phyloP scores from a whole-genome alignment of 2,329 filamentous ascomycete genomes.

The Ophiocordyceps polyrhachis-furcata region DNA sequence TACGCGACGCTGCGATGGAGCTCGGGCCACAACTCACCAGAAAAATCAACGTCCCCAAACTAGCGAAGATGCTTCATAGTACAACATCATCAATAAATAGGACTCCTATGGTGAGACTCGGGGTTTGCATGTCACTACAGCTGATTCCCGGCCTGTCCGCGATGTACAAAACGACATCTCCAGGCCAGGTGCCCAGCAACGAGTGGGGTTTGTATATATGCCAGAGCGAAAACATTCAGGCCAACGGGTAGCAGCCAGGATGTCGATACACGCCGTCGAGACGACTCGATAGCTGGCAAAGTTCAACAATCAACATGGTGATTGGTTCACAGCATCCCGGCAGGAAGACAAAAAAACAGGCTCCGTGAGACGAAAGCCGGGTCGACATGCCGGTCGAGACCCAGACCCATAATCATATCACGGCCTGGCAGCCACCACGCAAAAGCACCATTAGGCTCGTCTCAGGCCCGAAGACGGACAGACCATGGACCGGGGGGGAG shows the following conservation, averaged over 20 bases:
- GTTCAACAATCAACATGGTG: neutral
- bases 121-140: conserved; percentile 30
- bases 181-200: conserved; percentile 37
- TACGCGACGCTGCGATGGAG: too few species aligned
- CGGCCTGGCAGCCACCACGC: neutral
- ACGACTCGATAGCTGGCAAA: conserved; percentile 18
- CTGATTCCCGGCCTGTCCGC: conserved; percentile 37
- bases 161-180: conserved; percentile 36
- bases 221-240: conserved; percentile 37
- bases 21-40: too few species aligned
- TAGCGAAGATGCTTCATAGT: too few species aligned
- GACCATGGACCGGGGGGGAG: neutral
- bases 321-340: neutral
- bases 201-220: conserved; percentile 29
- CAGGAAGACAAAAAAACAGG: neutral
- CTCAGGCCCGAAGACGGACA: neutral
- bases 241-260: conserved; percentile 26
- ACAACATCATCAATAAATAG: too few species aligned
- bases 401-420: neutral
- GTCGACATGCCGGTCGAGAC: neutral
- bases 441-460: neutral
- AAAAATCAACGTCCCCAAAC: too few species aligned
- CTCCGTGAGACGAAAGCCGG: neutral
- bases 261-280: conserved; percentile 24
- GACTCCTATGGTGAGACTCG: neutral